Conservation (phyloP, 345 rosid species). For the Geranium rotundifolium region DNA sequence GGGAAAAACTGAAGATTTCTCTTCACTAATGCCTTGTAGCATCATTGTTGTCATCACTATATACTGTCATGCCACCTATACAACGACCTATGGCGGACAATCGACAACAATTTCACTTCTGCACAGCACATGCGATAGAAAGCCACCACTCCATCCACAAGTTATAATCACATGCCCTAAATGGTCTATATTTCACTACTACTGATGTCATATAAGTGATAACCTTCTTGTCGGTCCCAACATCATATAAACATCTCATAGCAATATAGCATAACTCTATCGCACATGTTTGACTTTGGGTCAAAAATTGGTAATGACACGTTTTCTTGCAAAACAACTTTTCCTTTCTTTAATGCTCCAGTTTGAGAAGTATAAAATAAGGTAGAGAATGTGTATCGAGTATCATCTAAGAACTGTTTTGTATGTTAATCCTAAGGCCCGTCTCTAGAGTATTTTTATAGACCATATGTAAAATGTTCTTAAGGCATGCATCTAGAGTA, state of each 20-base stretch:
- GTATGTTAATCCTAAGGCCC: too few relatives aligned
- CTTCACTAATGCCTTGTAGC: not conserved
- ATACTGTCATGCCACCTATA: not conserved
- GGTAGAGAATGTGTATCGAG: too few relatives aligned
- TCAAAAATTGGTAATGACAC: too few relatives aligned
- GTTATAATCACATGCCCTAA: not conserved
- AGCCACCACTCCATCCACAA: not conserved
- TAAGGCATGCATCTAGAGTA: too few relatives aligned
- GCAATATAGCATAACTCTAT: not conserved
- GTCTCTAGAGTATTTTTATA: too few relatives aligned
- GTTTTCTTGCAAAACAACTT: too few relatives aligned
- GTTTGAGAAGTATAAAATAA: too few relatives aligned
- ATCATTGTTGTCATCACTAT: not conserved
- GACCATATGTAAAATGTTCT: too few relatives aligned
- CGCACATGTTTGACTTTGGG: too few relatives aligned
- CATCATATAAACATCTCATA: not conserved
- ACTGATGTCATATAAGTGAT: not conserved
- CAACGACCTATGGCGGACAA: not conserved
- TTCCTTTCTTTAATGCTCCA: too few relatives aligned
- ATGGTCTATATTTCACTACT: not conserved
- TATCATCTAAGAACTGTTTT: too few relatives aligned
- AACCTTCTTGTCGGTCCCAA: not conserved
- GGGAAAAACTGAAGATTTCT: not conserved
- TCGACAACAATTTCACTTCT: not conserved
- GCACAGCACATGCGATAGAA: not conserved